Base-by-base conservation (phyloP, 345 rosid genomes). In the Bruguiera parviflora region DNA sequence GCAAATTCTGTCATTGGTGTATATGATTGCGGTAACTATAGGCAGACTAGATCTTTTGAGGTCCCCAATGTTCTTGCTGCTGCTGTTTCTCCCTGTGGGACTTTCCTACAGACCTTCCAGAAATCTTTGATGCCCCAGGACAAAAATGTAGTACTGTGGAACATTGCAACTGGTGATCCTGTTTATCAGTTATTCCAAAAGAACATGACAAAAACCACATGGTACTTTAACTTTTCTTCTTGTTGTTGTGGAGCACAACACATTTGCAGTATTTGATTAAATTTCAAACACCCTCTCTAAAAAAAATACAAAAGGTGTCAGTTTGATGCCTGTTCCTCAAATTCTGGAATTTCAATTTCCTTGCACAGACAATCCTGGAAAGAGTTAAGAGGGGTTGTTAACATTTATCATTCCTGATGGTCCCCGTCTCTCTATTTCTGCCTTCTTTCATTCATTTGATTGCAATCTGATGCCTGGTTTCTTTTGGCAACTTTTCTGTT, bases 21-120 rank as follows among this genome's bases (percentile, higher is more conserved):
- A 25, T 95, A 90, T 75, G 91, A 90, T 58, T 87, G 89, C 60
- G 27, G 72, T 61, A 85, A 66, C 77, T 85, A 78, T 64, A 80
- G 71, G 67, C 92, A 90, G 81, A 80, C 84, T 21, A 83, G 87
- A 68, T 82, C 84, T 6, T 92, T 92, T 52, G 78, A 87, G 56
- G 67, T 89, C 53, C 78, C 87, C 9, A 73, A 82, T 84, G 81
- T 94, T 60, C 71, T 75, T 4, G 88, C 93, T 37, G 84, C 92
- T 29, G 67, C 83, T 32, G 66, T 92, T 72, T 95, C 99, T 10
- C 92, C 99, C 0, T 51, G 85, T 4, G 97, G 97, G 73, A 86
- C 93, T 65, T 92, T 83, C 66, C 87, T 92, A 55, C 97, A 89
- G 75, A 88, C 96, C 18, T 95, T 95, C 76, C 99, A 92, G 81